Evolutionary conservation across 176 grass and related monocot genomes (phyloP), one percentile per base, ranked within the genome.

Genomic region (Aegilops tauschii): DNA sequence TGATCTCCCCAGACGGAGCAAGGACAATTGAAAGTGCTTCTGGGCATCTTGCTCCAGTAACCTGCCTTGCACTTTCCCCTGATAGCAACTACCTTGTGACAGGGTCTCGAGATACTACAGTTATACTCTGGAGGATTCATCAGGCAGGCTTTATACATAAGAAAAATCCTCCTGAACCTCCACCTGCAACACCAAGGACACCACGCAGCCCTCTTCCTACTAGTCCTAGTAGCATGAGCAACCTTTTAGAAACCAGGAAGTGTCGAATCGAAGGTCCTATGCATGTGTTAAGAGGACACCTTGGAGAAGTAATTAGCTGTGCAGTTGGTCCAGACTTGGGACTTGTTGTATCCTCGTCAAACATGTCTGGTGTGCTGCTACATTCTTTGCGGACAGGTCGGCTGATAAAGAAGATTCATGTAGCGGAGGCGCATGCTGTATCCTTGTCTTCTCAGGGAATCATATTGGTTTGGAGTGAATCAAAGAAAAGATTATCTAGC

Each of bases 281-380:
- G 94, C 97, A 99, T 50, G 89, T 96, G 49, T 62, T 99, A 80
- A 88, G 97, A 92, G 94, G 97, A 44, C 97, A 99, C 94, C 92
- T 99, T 83, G 97, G 89, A 56, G 94, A 93, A 56, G 83, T 99
- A 82, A 86, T 85, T 16, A 94, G 90, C 82, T 99, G 97, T 85
- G 87, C 92, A 76, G 90, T 99, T 87, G 93, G 89, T 87, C 83
- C 97, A 65, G 97, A 96, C 86, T 84, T 99, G 86, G 97, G 97
- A 77, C 85, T 94, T 79, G 91, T 96, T 77, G 87, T 85, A 81
- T 96, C 97, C 73, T 96, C 80, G 35, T 99, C 97, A 84, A 83
- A 80, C 45, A 83, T 84, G 76, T 88, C 88, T 78, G 92, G 94
- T 65, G 92, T 99, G 78, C 87, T 99, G 89, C 88, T 96, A 82